Evolutionary conservation across 83 land plant genomes (phyloP).

Genomic region (Picea engelmannii): DNA sequence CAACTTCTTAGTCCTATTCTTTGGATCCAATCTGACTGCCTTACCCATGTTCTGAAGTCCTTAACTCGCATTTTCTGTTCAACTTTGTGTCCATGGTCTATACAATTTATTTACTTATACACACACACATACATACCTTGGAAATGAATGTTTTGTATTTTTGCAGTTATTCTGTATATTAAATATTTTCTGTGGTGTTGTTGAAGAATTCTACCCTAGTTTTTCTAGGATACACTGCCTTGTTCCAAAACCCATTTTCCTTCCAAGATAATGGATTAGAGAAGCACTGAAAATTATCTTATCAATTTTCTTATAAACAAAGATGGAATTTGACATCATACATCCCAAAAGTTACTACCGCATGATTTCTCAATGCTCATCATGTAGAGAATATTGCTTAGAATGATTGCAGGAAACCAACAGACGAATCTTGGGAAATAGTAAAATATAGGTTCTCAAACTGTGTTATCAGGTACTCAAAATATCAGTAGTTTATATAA

Average conservation of each 20-base stretch:
- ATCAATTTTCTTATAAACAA: not conserved
- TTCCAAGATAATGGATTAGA: too few relatives aligned
- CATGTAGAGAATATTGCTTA: too few relatives aligned
- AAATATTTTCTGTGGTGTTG: not conserved
- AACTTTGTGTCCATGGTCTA: not conserved
- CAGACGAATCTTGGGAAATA: too few relatives aligned
- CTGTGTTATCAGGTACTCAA: not conserved
- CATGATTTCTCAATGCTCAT: not conserved
- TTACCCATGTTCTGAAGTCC: not conserved
- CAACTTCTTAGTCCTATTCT: not conserved
- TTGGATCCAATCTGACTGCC: not conserved
- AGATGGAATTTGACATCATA: not conserved
- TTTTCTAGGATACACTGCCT: not conserved
- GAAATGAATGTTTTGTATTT: not conserved
- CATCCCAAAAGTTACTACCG: too few relatives aligned
- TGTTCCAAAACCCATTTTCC: not conserved
- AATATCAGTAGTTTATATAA: not conserved
- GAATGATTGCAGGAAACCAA: too few relatives aligned
- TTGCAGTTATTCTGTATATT: not conserved
- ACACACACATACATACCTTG: not conserved
- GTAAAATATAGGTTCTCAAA: too few relatives aligned
- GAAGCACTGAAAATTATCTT: not conserved
- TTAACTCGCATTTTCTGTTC: not conserved
- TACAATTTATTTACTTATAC: not conserved
- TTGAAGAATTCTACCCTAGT: not conserved